These are phyloP conservation scores for Aschersonia sp. DNA, from an alignment of 2,329 filamentous ascomycete genomes.

Conservation along the genomic window DNA sequence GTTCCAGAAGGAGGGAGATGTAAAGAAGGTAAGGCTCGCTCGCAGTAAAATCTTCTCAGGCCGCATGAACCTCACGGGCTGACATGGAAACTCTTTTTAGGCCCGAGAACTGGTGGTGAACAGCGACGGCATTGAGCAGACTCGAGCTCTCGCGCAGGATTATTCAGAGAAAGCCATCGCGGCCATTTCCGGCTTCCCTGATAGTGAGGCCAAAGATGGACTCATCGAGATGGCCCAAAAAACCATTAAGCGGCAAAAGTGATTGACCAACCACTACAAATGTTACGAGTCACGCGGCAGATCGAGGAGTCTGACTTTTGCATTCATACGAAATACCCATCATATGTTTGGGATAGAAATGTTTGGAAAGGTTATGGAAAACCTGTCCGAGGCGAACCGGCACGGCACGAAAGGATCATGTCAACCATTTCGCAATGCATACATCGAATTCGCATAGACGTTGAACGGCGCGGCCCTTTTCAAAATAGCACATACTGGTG, in stretches of 20 bases:
- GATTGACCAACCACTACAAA: not conserved
- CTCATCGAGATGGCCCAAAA: conserved; percentile 89
- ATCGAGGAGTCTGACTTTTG: too few relatives aligned
- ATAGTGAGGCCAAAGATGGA: conserved; percentile 88
- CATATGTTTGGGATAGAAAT: too few relatives aligned
- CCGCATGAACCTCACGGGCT: not conserved
- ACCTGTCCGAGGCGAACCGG: too few relatives aligned
- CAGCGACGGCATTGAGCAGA: conserved; percentile 84
- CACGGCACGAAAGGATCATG: too few relatives aligned
- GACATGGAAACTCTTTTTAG: conserved; percentile 26
- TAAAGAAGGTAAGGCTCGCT: conserved; percentile 50
- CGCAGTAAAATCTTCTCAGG: not conserved
- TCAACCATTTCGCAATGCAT: too few relatives aligned
- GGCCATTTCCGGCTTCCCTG: conserved; percentile 72
- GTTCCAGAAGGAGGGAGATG: conserved; percentile 72
- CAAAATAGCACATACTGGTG: too few relatives aligned
- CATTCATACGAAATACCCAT: too few relatives aligned
- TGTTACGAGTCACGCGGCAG: too few relatives aligned
- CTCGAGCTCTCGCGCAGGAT: conserved; percentile 74
- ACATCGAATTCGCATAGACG: too few relatives aligned
- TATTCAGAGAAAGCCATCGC: conserved; percentile 79
- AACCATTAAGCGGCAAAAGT: conserved; percentile 80
- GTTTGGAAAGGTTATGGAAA: too few relatives aligned
- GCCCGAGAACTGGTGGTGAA: conserved; percentile 72
- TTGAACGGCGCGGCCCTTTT: too few relatives aligned